A percentile compares a stretch with the other conserved stretches of the same genome.
Evolutionary conservation across 179 eudicot species (phyloP).

Genomic region (Beta lomatogona): DNA sequence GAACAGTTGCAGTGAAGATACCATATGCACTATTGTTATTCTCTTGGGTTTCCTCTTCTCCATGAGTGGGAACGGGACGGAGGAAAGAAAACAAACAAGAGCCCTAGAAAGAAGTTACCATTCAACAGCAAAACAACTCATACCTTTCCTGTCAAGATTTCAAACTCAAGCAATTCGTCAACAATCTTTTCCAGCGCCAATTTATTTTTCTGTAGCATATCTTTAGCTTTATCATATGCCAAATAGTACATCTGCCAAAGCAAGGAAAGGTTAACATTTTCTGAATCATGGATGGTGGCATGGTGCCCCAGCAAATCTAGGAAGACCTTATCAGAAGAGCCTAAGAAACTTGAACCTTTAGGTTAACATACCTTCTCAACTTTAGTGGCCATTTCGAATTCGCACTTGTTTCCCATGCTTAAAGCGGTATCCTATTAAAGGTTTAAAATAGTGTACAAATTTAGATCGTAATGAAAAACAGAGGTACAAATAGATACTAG

Average conservation of each 20-base stretch:
- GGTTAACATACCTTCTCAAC: constrained; percentile 62
- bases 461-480: background rate
- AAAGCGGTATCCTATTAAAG: constrained; percentile 55
- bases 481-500: background rate
- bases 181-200: constrained; percentile 70
- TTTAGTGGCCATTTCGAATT: constrained; percentile 79
- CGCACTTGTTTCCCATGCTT: constrained; percentile 82
- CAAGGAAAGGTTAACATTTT: constrained; percentile 14
- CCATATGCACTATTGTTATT: background rate
- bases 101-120: background rate
- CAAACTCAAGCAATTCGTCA: constrained; percentile 76
- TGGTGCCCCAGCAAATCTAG: background rate
- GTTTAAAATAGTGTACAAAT: constrained; percentile 6
- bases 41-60: background rate
- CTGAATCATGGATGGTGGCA: background rate
- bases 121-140: constrained; percentile 12
- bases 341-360: background rate
- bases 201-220: constrained; percentile 69
- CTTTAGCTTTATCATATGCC: constrained; percentile 81
- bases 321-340: constrained; percentile 2
- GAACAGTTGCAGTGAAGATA: background rate
- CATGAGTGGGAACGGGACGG: background rate
- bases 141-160: constrained; percentile 82
- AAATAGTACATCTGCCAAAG: constrained; percentile 62
- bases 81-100: background rate